Evolutionary conservation across 805 yeast genomes (phyloP).

Genomic region (Yueomyces sinensis): DNA sequence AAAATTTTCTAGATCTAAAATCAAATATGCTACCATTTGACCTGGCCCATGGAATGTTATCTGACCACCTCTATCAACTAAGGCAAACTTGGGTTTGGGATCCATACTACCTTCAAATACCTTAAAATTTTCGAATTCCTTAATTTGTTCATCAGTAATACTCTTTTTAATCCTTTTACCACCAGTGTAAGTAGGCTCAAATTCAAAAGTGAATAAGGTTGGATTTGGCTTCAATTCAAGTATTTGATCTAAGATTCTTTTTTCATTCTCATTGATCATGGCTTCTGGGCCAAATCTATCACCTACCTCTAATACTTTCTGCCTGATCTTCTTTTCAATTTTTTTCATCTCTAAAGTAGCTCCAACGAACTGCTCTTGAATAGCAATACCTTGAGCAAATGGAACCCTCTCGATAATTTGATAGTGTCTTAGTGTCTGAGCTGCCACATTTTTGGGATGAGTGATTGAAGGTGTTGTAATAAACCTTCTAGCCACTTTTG

Average conservation of each 20-base stretch:
- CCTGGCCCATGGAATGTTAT: slow-evolving; percentile 96
- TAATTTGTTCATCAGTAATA: slow-evolving; percentile 23
- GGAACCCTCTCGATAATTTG: slow-evolving; percentile 28
- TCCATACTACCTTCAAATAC: slow-evolving; percentile 12
- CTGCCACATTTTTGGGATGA: slow-evolving; percentile 22
- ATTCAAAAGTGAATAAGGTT: slow-evolving; percentile 67
- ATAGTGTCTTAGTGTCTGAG: slow-evolving; percentile 29
- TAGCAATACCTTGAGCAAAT: slow-evolving; percentile 36
- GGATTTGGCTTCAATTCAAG: slow-evolving; percentile 46
- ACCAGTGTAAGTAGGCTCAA: slow-evolving; percentile 78
- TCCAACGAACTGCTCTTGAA: slow-evolving; percentile 44
- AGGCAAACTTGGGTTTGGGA: slow-evolving; percentile 50
- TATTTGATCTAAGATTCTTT: slow-evolving; percentile 30
- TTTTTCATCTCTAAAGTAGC: slow-evolving; percentile 46
- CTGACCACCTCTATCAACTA: slow-evolving; percentile 87
- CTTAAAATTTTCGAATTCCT: slow-evolving; percentile 13
- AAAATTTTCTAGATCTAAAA: slow-evolving; percentile 56
- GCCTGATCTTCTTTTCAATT: slow-evolving; percentile 34
- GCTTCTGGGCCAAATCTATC: slow-evolving; percentile 24
- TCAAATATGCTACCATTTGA: slow-evolving; percentile 75
- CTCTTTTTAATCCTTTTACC: slow-evolving; percentile 68
- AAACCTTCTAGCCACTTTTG: too few species aligned
- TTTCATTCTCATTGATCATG: slow-evolving; percentile 33
- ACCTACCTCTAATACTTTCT: slow-evolving; percentile 27
- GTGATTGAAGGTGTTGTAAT: too few species aligned